phyloP scores from a whole-genome alignment of 2,329 filamentous ascomycete species.

The Emericellopsis cladophorae region DNA sequence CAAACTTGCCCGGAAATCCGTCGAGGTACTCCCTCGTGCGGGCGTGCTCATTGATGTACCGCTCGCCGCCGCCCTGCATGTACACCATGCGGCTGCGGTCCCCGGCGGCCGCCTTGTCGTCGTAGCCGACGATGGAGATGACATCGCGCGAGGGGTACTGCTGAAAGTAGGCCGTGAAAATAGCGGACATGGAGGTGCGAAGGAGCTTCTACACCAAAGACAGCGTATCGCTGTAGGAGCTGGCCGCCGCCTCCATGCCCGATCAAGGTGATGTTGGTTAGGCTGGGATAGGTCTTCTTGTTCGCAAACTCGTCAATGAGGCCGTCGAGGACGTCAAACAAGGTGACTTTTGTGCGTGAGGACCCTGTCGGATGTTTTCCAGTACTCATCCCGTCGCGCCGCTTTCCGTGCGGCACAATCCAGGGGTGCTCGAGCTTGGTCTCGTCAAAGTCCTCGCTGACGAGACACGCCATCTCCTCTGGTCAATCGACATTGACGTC shows the following conservation, averaged over 20 bases:
- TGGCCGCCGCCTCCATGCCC: constrained; percentile 5
- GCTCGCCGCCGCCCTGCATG: constrained; percentile 1
- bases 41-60: constrained; percentile 1
- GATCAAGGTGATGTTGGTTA: constrained; percentile 4
- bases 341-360: constrained; percentile 1
- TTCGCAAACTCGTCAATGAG: constrained; percentile 2
- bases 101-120: neutral
- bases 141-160: constrained; percentile 6
- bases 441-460: neutral
- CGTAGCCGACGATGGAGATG: constrained; percentile 2
- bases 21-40: neutral
- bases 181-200: constrained; percentile 4
- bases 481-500: neutral
- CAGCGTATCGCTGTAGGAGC: constrained; percentile 4
- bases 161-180: constrained; percentile 10
- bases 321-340: constrained; percentile 4
- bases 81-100: constrained; percentile 1
- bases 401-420: constrained; percentile 4
- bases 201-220: neutral
- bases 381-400: constrained; percentile 4
- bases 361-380: constrained; percentile 2
- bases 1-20: constrained; percentile 2
- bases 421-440: neutral
- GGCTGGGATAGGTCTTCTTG: constrained; percentile 1
- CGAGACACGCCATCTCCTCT: neutral